A percentile compares a stretch with the other conserved stretches of the same genome.
These are phyloP conservation scores for Aspergillus viridinutans DNA, from an alignment of 2,329 filamentous ascomycete species.

Conservation along the genomic window DNA sequence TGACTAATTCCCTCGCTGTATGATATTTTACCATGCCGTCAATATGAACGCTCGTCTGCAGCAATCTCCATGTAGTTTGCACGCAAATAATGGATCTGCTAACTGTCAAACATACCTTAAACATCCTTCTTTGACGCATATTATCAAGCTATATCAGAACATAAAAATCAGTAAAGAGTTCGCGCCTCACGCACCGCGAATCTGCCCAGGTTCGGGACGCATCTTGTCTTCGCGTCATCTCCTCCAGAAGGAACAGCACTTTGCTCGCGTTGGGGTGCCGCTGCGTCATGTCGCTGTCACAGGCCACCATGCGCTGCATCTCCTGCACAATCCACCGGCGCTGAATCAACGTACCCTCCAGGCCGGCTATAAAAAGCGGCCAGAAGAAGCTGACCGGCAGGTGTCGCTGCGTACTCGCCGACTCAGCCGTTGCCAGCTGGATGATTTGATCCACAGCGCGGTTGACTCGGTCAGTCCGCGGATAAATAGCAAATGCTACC, in stretches of 20 bases:
- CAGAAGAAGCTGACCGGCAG: slow-evolving; percentile 32
- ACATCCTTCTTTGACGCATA: not conserved
- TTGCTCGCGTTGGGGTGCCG: slow-evolving; percentile 32
- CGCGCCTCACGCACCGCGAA: slow-evolving; percentile 29
- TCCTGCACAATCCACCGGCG: slow-evolving; percentile 30
- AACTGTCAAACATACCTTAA: not conserved
- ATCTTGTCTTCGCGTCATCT: slow-evolving; percentile 34
- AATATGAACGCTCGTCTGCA: not conserved
- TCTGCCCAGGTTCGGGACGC: slow-evolving; percentile 32
- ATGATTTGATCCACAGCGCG: slow-evolving; percentile 34
- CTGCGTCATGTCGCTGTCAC: not conserved
- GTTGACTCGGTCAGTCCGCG: slow-evolving; percentile 33
- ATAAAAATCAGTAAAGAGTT: slow-evolving; percentile 32
- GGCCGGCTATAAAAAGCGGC: slow-evolving; percentile 32
- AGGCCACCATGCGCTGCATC: slow-evolving; percentile 29
- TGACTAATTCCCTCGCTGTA: not conserved
- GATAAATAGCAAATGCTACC: slow-evolving; percentile 36
- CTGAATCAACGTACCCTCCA: slow-evolving; percentile 30
- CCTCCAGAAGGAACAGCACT: slow-evolving; percentile 27
- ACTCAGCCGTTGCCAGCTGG: slow-evolving; percentile 29
- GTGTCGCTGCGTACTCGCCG: slow-evolving; percentile 10
- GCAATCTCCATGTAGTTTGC: not conserved
- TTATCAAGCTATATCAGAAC: slow-evolving; percentile 23
- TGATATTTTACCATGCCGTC: not conserved
- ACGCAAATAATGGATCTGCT: not conserved